Evolutionary conservation across 306 rosid species (phyloP).

Genomic region (Parietaria judaica): DNA sequence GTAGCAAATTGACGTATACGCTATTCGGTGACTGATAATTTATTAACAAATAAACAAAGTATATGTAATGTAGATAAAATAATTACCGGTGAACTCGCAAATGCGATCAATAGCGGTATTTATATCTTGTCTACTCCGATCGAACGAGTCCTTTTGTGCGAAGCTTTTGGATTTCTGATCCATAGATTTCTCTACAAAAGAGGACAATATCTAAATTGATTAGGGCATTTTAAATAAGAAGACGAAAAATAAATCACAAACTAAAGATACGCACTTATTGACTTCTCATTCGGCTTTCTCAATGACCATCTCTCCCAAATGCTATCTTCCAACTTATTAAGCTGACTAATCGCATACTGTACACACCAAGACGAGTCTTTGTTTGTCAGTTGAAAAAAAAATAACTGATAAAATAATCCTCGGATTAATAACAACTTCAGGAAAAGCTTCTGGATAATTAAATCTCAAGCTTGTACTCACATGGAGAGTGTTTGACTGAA

Average conservation of each 20-base stretch:
- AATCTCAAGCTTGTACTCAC: slow-evolving; percentile 47
- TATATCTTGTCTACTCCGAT: slow-evolving; percentile 82
- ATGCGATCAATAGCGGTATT: slow-evolving; percentile 78
- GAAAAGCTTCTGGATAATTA: slow-evolving; percentile 1
- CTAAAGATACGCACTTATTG: slow-evolving; percentile 39
- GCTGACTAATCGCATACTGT: slow-evolving; percentile 84
- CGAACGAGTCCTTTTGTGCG: slow-evolving; percentile 59
- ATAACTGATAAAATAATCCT: not conserved
- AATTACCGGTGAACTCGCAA: slow-evolving; percentile 85
- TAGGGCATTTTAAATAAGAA: not conserved
- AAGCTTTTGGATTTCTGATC: slow-evolving; percentile 63
- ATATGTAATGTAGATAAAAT: not conserved
- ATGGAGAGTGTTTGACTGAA: slow-evolving; percentile 81
- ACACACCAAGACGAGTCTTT: not conserved
- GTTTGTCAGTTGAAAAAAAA: not conserved
- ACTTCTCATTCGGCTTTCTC: slow-evolving; percentile 52
- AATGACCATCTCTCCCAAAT: slow-evolving; percentile 85
- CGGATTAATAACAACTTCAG: not conserved
- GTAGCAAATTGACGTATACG: slow-evolving; percentile 27
- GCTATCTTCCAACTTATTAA: slow-evolving; percentile 91
- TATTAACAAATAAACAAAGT: slow-evolving; percentile 14
- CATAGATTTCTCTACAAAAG: slow-evolving; percentile 50
- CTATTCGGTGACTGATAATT: not conserved
- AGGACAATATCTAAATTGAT: not conserved
- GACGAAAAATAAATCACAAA: not conserved